Conservation (phyloP, 768 basidiomycete genomes). For the Russula ochroleuca region DNA sequence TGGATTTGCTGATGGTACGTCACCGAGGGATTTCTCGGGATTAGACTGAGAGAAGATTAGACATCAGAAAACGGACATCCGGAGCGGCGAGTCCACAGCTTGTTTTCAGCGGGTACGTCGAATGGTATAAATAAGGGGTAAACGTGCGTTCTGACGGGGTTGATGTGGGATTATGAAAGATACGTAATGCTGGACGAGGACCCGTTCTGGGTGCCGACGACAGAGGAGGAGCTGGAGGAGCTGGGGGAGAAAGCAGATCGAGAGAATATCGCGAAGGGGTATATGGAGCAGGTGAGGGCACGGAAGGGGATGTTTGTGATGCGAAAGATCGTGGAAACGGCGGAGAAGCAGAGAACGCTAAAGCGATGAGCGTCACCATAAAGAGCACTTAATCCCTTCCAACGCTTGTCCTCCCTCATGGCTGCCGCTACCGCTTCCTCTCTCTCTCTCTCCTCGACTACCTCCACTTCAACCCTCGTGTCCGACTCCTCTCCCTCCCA, state of each 20-base stretch:
- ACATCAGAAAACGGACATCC: slow-evolving; percentile 93
- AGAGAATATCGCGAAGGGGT: slow-evolving; percentile 86
- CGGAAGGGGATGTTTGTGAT: slow-evolving; percentile 96
- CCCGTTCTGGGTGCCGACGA: slow-evolving; percentile 98
- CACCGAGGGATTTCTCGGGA: slow-evolving; percentile 10
- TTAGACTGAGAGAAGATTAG: slow-evolving; percentile 39
- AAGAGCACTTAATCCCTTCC: background rate
- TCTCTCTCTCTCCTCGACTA: background rate
- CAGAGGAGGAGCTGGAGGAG: slow-evolving; percentile 94
- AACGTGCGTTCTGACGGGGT: slow-evolving; percentile 5
- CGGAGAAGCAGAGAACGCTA: slow-evolving; percentile 93
- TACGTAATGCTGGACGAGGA: slow-evolving; percentile 93
- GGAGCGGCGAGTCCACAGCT: slow-evolving; percentile 97
- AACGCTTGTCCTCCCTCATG: background rate
- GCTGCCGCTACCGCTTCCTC: slow-evolving; percentile 3
- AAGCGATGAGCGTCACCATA: slow-evolving; percentile 38
- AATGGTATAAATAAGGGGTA: background rate
- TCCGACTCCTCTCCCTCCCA: slow-evolving; percentile 8
- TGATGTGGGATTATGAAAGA: slow-evolving; percentile 39
- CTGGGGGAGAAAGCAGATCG: slow-evolving; percentile 94
- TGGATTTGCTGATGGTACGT: slow-evolving; percentile 90
- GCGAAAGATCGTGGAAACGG: slow-evolving; percentile 88
- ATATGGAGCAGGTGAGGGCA: slow-evolving; percentile 86
- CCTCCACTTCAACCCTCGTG: slow-evolving; percentile 12
- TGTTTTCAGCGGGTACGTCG: slow-evolving; percentile 84